These are phyloP conservation scores for Boletus vinaceobasis DNA, from an alignment of 768 basidiomycete genomes.

Conservation along the genomic window DNA sequence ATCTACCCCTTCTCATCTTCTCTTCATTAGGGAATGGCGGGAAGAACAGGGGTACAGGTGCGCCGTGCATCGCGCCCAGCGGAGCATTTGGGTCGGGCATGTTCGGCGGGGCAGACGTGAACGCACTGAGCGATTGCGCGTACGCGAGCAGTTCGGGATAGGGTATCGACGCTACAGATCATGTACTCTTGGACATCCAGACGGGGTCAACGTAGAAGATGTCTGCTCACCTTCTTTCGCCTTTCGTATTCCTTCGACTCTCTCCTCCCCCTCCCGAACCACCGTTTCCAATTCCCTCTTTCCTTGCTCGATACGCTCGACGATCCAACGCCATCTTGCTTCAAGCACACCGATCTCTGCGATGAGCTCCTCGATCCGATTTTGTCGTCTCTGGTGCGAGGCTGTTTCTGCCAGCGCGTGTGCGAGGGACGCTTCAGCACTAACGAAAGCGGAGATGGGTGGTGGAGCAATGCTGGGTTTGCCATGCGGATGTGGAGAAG, in stretches of 20 bases:
- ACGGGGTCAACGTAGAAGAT: background rate
- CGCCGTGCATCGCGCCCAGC: constrained; percentile 44
- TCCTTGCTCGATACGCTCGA: constrained; percentile 59
- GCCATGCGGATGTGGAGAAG: constrained; percentile 48
- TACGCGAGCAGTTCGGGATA: constrained; percentile 82
- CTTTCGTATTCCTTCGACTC: constrained; percentile 63
- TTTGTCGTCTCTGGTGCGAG: constrained; percentile 72
- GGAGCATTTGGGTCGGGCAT: constrained; percentile 72
- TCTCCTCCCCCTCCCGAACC: constrained; percentile 72
- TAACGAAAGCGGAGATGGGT: constrained; percentile 53
- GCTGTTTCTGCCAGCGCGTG: constrained; percentile 62
- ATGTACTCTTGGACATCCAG: background rate
- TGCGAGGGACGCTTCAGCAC: constrained; percentile 63
- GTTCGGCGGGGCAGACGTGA: constrained; percentile 86
- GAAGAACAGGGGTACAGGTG: constrained; percentile 77
- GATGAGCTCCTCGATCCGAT: constrained; percentile 68
- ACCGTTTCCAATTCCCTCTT: constrained; percentile 66
- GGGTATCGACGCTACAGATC: constrained; percentile 61
- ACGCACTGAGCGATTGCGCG: constrained; percentile 79
- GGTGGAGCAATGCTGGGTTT: constrained; percentile 38
- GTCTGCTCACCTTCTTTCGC: constrained; percentile 61
- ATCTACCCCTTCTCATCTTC: constrained; percentile 79
- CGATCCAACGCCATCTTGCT: constrained; percentile 63
- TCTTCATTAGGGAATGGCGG: constrained; percentile 91
- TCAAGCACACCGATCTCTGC: constrained; percentile 69